phyloP scores from a whole-genome alignment of 2,329 filamentous ascomycete species.

The Monilinia fructigena region DNA sequence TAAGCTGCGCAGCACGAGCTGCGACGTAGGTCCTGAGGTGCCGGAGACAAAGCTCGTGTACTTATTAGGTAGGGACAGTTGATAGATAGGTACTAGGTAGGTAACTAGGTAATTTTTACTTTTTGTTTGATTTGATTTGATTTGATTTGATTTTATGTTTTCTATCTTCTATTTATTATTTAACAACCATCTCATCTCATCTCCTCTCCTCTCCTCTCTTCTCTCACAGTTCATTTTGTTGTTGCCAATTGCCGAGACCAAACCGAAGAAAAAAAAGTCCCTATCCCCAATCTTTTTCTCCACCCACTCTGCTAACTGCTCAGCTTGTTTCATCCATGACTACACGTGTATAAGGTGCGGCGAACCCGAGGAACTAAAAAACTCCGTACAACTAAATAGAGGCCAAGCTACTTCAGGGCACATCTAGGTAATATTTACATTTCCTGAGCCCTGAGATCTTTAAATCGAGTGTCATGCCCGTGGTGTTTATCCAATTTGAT shows the following conservation, averaged over 20 bases:
- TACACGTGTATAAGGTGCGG: slow-evolving; percentile 16
- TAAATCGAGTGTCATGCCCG: slow-evolving; percentile 23
- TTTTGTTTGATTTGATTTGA: no score
- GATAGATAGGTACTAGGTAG: neutral
- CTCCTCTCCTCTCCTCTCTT: neutral
- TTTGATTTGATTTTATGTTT: no score
- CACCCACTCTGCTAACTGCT: neutral
- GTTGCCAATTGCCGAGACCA: slow-evolving; percentile 4
- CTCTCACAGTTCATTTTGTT: no score
- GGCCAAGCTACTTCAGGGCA: slow-evolving; percentile 9
- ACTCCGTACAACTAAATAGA: slow-evolving; percentile 15
- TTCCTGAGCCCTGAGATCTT: neutral
- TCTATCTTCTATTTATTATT: no score
- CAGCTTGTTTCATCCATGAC: slow-evolving; percentile 11
- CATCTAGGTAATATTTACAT: slow-evolving; percentile 1
- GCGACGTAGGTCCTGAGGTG: no score
- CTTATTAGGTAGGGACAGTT: neutral
- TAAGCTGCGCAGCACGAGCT: no score
- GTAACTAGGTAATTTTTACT: no score
- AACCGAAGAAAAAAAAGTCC: neutral
- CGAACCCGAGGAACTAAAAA: slow-evolving; percentile 1
- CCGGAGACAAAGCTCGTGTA: no score
- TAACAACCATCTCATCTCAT: no score
- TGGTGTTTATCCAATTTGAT: slow-evolving; percentile 15
- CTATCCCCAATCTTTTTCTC: slow-evolving; percentile 14